Base-by-base conservation (phyloP, 306 rosid genomes). In the Rosa persica region DNA sequence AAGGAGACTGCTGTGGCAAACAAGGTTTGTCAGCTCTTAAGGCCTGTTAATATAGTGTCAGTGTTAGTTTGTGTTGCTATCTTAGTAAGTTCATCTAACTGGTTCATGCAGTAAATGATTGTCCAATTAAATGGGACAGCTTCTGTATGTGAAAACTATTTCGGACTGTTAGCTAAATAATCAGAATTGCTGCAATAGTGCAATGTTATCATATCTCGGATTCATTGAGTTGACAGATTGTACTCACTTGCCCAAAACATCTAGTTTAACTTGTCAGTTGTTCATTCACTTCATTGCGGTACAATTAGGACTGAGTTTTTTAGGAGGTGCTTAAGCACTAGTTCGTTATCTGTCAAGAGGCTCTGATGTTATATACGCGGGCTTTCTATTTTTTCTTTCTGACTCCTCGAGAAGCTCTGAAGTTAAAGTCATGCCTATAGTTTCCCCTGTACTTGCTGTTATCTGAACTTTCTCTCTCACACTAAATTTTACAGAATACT, bases 1-100 rank as follows among this genome's bases (percentile, higher is more conserved):
- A 90, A 0, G 90, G 99, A 96, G 87, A 93, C 97, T 83, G 96
- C 97, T 74, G 91, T 87, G 44, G 99, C 98, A n/a, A 93, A 92
- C n/a, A 93, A 93, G 99, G 99, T 95, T 78, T 67, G 84, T 79
- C 48, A 20, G 46, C 58, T 71, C 72, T 66, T 54, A 7, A 34
- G 76, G 72, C 77, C 62, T 74, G 76, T 67, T 73, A 47, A 49
- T 27, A 34, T 30, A 30, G 36, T 65, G 39, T 25, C 6, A 44
- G 12, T 39, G n/a, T 19, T 69, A 51, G 11, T 38, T 27, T 75
- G 60, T 30, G 22, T 62, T 25, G 40, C 64, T 81, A 25, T 40
- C 51, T 57, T 61, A 22, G 44, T 20, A 12, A 8, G 36, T 44
- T 67, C 8, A 19, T 75, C 46, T 48, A 51, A 36, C 51, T 79